These are phyloP conservation scores for Penstemon davidsonii DNA, from an alignment of 257 asterid genomes.

Conservation along the genomic window DNA sequence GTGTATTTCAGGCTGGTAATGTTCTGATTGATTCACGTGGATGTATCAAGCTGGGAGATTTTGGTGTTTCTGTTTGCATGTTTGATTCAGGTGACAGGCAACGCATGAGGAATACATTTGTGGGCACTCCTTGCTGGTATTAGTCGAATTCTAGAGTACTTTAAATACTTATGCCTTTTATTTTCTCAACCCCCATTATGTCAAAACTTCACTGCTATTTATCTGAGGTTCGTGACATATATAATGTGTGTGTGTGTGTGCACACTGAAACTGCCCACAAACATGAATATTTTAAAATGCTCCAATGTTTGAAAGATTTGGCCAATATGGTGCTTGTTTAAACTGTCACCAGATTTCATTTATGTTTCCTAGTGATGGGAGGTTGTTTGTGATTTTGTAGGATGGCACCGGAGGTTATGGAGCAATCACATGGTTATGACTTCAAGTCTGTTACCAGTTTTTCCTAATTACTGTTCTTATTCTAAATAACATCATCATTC, in stretches of 20 bases:
- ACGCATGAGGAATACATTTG: constrained; percentile 93
- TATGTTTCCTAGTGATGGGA: constrained; percentile 19
- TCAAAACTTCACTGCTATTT: constrained; percentile 6
- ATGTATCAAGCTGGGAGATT: constrained; percentile 90
- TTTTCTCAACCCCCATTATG: constrained; percentile 7
- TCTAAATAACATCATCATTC: neutral
- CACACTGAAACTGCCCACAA: neutral
- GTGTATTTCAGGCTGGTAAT: constrained; percentile 81
- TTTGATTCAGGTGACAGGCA: constrained; percentile 96
- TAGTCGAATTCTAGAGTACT: constrained; percentile 24
- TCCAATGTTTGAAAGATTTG: neutral
- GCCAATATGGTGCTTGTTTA: constrained; percentile 21
- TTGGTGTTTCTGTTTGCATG: constrained; percentile 97
- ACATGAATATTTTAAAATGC: neutral
- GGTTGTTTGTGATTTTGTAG: constrained; percentile 46
- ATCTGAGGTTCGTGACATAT: neutral
- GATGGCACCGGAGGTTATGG: constrained; percentile 99
- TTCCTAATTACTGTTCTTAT: constrained; percentile 22
- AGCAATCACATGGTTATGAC: constrained; percentile 94
- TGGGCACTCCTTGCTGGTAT: constrained; percentile 99
- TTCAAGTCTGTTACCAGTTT: constrained; percentile 66
- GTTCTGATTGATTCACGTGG: constrained; percentile 85
- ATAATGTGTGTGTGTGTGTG: neutral
- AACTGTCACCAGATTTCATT: constrained; percentile 14
- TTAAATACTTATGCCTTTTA: constrained; percentile 4